phyloP scores from a whole-genome alignment of 2,329 filamentous ascomycete species.

The Xylaria sp. region DNA sequence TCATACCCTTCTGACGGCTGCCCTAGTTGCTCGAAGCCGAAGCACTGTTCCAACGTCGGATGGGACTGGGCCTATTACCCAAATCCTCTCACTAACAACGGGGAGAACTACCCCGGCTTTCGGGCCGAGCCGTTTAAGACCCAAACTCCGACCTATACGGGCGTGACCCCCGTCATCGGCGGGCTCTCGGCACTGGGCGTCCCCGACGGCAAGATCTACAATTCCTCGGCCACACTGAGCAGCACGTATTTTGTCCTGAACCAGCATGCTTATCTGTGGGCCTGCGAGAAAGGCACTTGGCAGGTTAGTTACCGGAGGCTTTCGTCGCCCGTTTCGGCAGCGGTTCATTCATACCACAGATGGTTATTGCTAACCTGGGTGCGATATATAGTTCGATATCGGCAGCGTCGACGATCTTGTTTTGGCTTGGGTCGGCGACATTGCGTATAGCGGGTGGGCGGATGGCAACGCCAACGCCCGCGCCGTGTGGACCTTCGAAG shows the following conservation, averaged over 20 bases:
- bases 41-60: conserved; percentile 27
- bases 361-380: too few species aligned
- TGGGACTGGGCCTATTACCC: conserved; percentile 37
- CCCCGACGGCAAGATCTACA: conserved; percentile 19
- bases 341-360: too few species aligned
- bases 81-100: conserved; percentile 30
- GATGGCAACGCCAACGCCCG: conserved; percentile 30
- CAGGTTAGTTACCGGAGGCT: too few species aligned
- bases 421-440: conserved; percentile 29
- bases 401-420: conserved; percentile 29
- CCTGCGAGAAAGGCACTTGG: conserved; percentile 32
- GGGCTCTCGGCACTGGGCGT: conserved; percentile 13
- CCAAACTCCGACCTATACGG: conserved; percentile 19
- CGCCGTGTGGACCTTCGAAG: conserved; percentile 29
- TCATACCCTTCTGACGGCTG: conserved; percentile 3
- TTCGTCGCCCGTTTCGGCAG: too few species aligned
- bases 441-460: conserved; percentile 34
- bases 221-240: conserved; percentile 18
- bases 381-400: conserved; percentile 32
- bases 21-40: conserved; percentile 29
- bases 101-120: conserved; percentile 31
- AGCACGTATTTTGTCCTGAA: conserved; percentile 34
- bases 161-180: conserved; percentile 28
- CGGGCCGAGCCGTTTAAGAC: conserved; percentile 30
- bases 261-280: conserved; percentile 36